Base-by-base conservation (phyloP, 192 early-diverging fungal species). In the Coemansia brasiliensis region DNA sequence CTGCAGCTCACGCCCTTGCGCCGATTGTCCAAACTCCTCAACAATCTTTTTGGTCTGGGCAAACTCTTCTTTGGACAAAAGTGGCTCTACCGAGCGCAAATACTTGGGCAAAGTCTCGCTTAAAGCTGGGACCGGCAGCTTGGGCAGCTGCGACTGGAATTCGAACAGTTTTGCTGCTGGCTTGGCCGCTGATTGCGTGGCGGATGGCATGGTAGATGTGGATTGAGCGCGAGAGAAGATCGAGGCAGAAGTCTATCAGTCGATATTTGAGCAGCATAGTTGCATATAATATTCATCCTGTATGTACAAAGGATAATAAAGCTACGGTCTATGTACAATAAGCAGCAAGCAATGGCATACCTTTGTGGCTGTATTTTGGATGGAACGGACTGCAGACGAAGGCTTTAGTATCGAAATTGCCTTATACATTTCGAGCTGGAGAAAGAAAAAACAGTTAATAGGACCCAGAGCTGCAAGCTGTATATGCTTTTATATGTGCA, bases 1-100 rank as follows among this genome's bases (percentile, higher is more conserved):
- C 80, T 97, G 95, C 39, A 99, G 86, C 74, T 85, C 75, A 54
- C 88, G 82, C 41, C 94, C 95, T 41, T 91, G 88, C n/a, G 88
- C 89, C 15, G 90, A 87, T 57, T 83, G 82, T 10, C 82, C 80
- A 72, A 98, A 99, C 52, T 93, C 88, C 59, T 81, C 61, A 20
- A 91, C 93, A 13, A 79, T 70, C 22, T 66, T 70, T 58, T 83
- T 73, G 17, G 91, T 91, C 39, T 81, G 61, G 43, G 84, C 85
- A 58, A 85, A 92, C 39, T 93, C 90, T 42, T 81, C 83, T 24
- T 84, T 83, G 29, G 72, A 83, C 52, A 89, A 66, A 20, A 93
- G 73, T 11, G 94, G 90, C 52, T 85, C 81, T 25, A 98, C 78
- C 3, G 86, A 84, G 55, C 82, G 68, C 44, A 97, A 83, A 69